phyloP scores from a whole-genome alignment of 441 rosid species.

The Caryocar brasiliense region DNA sequence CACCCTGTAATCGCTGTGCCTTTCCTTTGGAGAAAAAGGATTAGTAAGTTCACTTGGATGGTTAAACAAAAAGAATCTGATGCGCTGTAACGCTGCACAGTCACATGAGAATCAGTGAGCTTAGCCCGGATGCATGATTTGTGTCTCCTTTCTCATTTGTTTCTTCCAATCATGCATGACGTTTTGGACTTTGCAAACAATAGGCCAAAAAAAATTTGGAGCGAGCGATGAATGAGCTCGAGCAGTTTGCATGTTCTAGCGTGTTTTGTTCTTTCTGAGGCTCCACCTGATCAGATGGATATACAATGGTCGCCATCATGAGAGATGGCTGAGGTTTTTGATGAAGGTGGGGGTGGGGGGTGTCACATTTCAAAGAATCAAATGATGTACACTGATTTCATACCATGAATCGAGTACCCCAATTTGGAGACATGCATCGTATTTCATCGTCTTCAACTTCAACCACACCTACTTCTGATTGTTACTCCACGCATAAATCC shows the following conservation, averaged over 20 bases:
- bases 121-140: not conserved
- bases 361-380: slow-evolving; percentile 1
- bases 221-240: too few relatives aligned
- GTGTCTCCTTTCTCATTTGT: not conserved
- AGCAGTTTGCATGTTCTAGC: too few relatives aligned
- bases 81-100: not conserved
- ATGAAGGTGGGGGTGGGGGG: not conserved
- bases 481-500: slow-evolving; percentile 1
- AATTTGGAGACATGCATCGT: not conserved
- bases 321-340: too few relatives aligned
- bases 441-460: not conserved
- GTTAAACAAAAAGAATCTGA: slow-evolving; percentile 5
- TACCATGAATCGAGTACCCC: not conserved
- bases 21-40: too few relatives aligned
- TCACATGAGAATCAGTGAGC: not conserved
- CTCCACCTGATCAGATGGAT: too few relatives aligned
- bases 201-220: too few relatives aligned
- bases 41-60: too few relatives aligned
- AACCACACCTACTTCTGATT: not conserved
- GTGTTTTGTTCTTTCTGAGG: not conserved
- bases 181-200: not conserved
- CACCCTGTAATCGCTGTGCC: too few relatives aligned
- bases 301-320: too few relatives aligned
- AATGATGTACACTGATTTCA: not conserved
- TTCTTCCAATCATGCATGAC: not conserved